Conservation (phyloP, 805 yeast species). For the Ogataea minuta region DNA sequence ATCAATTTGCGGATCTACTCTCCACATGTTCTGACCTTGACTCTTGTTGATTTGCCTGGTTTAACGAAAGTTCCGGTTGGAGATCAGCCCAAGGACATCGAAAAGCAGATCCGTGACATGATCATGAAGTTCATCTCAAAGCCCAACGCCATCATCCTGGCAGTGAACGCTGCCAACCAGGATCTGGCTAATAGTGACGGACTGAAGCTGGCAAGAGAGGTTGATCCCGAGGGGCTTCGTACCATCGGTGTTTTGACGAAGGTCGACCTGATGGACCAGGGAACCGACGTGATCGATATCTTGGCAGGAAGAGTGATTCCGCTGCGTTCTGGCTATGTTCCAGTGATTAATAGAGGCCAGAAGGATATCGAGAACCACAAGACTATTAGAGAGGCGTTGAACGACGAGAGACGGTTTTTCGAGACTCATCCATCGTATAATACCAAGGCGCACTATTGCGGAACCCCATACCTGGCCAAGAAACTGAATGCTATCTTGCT, state of each 20-base stretch:
- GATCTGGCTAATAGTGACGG: conserved; percentile 98
- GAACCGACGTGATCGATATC: conserved; percentile 95
- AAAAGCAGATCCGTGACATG: conserved; percentile 90
- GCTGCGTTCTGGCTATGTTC: conserved; percentile 91
- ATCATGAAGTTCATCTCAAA: conserved; percentile 88
- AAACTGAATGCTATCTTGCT: conserved; percentile 83
- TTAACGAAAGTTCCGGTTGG: conserved; percentile 98
- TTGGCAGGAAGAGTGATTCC: conserved; percentile 95
- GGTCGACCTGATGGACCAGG: conserved; percentile 96
- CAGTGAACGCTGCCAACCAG: conserved; percentile 95
- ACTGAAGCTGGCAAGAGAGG: conserved; percentile 92
- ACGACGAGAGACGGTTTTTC: conserved; percentile 76
- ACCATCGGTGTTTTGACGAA: conserved; percentile 97
- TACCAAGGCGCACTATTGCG: conserved; percentile 93
- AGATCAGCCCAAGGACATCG: conserved; percentile 97
- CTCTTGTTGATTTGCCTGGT: conserved; percentile 96
- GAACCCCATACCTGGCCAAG: conserved; percentile 96
- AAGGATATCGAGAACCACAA: conserved; percentile 88
- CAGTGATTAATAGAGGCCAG: conserved; percentile 96
- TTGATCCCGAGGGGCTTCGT: conserved; percentile 93
- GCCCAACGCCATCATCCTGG: conserved; percentile 91
- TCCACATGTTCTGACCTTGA: conserved; percentile 90
- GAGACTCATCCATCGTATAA: conserved; percentile 89
- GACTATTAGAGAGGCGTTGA: conserved; percentile 83
- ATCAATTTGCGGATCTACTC: conserved; percentile 90